Base-by-base conservation (phyloP, 2,329 filamentous ascomycete genomes). In the Diaporthe sp. region DNA sequence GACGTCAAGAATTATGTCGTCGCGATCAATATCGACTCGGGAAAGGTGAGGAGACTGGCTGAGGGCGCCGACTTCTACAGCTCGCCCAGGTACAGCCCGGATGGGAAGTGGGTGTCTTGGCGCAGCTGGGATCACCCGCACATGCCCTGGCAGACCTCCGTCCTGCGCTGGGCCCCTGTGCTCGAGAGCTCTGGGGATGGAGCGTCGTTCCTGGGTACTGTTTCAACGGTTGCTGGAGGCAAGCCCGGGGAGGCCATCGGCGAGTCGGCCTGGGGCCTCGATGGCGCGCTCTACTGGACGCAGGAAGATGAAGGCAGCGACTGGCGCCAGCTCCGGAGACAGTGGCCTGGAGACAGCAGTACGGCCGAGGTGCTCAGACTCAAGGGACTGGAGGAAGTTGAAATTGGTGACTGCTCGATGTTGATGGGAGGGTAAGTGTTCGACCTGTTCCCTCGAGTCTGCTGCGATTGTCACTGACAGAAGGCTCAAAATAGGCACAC, bases 51-150 rank as follows among this genome's bases (percentile, higher is more conserved):
- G 37, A 78, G 84, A 1, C 77, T 89, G 4, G 82, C 83, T 0
- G 75, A 81, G 7, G 87, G 85, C 0, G 85, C 87, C 3, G 88
- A 90, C 77, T 90, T 90, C 69, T 90, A 89, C 77, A 85, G 84
- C 30, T 83, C 85, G 30, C 88, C 88, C 0, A 84, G 84, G 22
- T 90, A 87, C 76, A 88, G 84, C 74, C 83, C 80, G 0, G 84
- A 88, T 75, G 86, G 87, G 1, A 81, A 79, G 9, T 84, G 83
- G 66, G 76, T 89, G 35, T 83, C 81, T n/a, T 90, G 88, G 88
- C 81, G 88, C 17, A 85, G 90, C 74, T 91, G 88, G 88, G 81
- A 86, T 25, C 87, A 89, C 76, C 88, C 88, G 0, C 83, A 87
- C 65, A 84, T 90, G 81, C 87, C 87, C 0, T 90, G 88, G 81